Evolutionary conservation across 2,329 filamentous ascomycete species (phyloP).

Genomic region (Trematosphaeria pertusa): DNA sequence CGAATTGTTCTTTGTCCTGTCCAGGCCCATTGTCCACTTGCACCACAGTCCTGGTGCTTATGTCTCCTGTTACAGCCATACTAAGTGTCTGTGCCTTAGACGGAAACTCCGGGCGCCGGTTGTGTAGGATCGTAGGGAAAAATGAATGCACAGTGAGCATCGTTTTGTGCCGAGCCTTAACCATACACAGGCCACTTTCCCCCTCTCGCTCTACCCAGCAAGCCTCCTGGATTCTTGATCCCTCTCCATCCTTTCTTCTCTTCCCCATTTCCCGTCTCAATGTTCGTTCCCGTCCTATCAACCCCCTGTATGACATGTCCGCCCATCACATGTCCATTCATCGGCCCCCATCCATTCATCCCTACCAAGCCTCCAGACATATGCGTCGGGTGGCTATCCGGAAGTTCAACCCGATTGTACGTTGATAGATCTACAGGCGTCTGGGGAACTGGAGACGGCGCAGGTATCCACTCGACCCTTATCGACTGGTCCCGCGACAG

Average conservation of each 20-base stretch:
- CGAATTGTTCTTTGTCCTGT: too few species aligned
- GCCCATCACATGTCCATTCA: not conserved
- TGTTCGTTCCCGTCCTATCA: conserved; percentile 3
- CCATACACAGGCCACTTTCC: not conserved
- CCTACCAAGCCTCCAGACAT: conserved; percentile 14
- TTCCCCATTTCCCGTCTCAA: conserved; percentile 1
- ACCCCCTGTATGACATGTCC: not conserved
- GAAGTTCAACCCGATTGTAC: conserved; percentile 25
- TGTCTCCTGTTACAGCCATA: too few species aligned
- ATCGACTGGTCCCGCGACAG: conserved; percentile 43
- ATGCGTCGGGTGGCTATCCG: conserved; percentile 18
- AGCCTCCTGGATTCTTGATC: not conserved
- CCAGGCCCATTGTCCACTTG: too few species aligned
- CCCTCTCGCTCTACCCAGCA: conserved; percentile 4
- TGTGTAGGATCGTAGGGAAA: too few species aligned
- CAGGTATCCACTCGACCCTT: conserved; percentile 44
- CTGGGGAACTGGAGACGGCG: conserved; percentile 15
- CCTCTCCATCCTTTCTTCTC: conserved; percentile 3
- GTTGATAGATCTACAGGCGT: conserved; percentile 16
- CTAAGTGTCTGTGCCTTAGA: too few species aligned
- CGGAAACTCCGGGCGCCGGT: too few species aligned
- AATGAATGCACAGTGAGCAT: too few species aligned
- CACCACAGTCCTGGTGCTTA: too few species aligned
- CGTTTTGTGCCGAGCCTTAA: too few species aligned
- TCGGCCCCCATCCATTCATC: not conserved